Conservation (phyloP, 2,329 filamentous ascomycete genomes). For the Pleomassaria siparia region DNA sequence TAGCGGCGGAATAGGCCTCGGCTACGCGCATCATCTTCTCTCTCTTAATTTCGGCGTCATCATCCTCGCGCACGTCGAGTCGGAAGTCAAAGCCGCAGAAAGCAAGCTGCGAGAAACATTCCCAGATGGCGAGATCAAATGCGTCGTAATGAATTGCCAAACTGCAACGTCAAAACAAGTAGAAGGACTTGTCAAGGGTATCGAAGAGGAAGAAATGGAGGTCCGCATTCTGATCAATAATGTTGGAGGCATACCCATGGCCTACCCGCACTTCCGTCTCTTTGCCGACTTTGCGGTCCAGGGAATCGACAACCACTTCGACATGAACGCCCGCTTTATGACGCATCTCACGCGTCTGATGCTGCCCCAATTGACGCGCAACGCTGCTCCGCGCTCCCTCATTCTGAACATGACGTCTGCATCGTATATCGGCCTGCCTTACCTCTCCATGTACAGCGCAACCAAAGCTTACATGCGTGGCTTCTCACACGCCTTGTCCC, state of each 20-base stretch:
- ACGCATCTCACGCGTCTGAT: conserved; percentile 6
- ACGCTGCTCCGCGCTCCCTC: conserved; percentile 1
- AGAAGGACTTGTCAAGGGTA: not conserved
- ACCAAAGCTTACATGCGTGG: conserved; percentile 4
- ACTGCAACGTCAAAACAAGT: conserved; percentile 3
- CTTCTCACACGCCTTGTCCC: conserved; percentile 3
- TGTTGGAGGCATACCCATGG: conserved; percentile 4
- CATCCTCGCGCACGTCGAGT: conserved; percentile 5
- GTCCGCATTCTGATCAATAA: conserved; percentile 11
- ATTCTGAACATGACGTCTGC: conserved; percentile 8
- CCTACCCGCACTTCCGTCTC: not conserved
- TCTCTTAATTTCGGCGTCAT: conserved; percentile 10
- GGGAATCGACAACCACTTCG: conserved; percentile 8
- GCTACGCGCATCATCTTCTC: conserved; percentile 4
- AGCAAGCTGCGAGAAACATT: not conserved
- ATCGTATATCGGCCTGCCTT: conserved; percentile 2
- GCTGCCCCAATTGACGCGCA: conserved; percentile 1
- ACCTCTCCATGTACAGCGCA: conserved; percentile 5
- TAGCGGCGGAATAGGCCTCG: conserved; percentile 9
- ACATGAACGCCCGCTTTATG: conserved; percentile 8
- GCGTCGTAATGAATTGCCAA: conserved; percentile 5
- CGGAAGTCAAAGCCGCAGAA: conserved; percentile 2
- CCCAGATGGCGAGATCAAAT: conserved; percentile 4
- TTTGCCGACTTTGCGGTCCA: not conserved
- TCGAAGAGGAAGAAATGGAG: not conserved